phyloP scores from a whole-genome alignment of 1,284 basidiomycete species.

The Cystobasidium sp. region DNA sequence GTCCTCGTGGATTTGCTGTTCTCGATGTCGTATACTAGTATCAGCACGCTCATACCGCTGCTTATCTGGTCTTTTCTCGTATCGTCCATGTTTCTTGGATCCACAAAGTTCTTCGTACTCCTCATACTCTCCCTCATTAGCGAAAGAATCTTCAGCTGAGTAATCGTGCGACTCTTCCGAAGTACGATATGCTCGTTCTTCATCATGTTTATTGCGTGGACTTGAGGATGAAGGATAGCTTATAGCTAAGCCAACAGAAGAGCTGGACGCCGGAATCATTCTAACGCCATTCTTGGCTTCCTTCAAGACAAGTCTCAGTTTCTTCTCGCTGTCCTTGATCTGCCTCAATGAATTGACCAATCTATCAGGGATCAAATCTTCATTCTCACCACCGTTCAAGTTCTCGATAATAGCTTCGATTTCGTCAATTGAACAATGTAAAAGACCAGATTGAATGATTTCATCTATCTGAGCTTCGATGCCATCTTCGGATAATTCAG shows the following conservation, averaged over 20 bases:
- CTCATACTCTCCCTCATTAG: too few species aligned
- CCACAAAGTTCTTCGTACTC: too few species aligned
- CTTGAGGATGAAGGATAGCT: neutral
- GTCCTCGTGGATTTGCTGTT: too few species aligned
- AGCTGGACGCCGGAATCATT: neutral
- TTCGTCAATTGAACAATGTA: neutral
- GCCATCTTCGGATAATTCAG: slow-evolving; percentile 32
- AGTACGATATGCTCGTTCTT: too few species aligned
- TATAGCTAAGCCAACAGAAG: neutral
- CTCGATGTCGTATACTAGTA: too few species aligned
- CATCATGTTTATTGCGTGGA: neutral
- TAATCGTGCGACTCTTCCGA: too few species aligned
- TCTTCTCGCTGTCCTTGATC: slow-evolving; percentile 2
- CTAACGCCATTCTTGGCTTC: slow-evolving; percentile 13
- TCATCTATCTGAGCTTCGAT: neutral
- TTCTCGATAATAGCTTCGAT: neutral
- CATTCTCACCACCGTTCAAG: neutral
- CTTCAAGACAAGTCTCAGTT: neutral
- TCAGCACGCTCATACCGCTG: too few species aligned
- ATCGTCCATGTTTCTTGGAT: too few species aligned
- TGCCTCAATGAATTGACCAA: neutral
- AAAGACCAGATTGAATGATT: neutral
- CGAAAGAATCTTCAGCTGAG: too few species aligned
- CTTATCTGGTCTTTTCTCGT: too few species aligned
- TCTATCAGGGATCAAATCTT: neutral